phyloP scores from a whole-genome alignment of 164 flowering plant species.

The Paratinospora sagittata region DNA sequence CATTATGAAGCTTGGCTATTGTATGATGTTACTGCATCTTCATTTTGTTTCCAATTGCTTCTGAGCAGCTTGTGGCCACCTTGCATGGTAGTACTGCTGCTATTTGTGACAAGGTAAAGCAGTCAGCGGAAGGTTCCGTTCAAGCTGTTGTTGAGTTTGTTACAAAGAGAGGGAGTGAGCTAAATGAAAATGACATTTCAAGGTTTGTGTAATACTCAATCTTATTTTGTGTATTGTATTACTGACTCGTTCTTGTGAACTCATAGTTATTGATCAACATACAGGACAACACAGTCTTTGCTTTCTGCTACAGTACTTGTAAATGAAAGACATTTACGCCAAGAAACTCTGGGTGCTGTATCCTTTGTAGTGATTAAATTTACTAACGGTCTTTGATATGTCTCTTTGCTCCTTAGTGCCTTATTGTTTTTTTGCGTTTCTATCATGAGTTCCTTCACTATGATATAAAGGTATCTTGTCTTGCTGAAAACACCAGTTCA shows the following conservation, averaged over 20 bases:
- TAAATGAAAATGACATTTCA: constrained; percentile 70
- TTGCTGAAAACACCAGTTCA: constrained; percentile 76
- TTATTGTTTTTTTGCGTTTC: constrained; percentile 2
- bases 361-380: constrained; percentile 30
- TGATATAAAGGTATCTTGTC: constrained; percentile 54
- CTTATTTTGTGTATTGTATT: not conserved
- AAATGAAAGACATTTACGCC: constrained; percentile 80
- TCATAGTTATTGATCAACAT: constrained; percentile 13
- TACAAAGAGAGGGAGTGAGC: constrained; percentile 63
- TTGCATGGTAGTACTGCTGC: constrained; percentile 66
- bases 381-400: not conserved
- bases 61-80: constrained; percentile 69
- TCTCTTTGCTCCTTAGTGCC: not conserved
- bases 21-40: not conserved
- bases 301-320: constrained; percentile 65
- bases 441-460: constrained; percentile 31
- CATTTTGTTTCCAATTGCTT: constrained; percentile 9
- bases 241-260: not conserved
- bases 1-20: not conserved
- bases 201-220: constrained; percentile 36
- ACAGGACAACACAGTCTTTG: constrained; percentile 88
- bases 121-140: constrained; percentile 89
- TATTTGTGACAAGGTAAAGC: constrained; percentile 82
- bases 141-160: constrained; percentile 88
- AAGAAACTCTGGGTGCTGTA: constrained; percentile 88